These are phyloP conservation scores for Citrus glauca DNA, from an alignment of 345 rosid genomes.

Conservation along the genomic window DNA sequence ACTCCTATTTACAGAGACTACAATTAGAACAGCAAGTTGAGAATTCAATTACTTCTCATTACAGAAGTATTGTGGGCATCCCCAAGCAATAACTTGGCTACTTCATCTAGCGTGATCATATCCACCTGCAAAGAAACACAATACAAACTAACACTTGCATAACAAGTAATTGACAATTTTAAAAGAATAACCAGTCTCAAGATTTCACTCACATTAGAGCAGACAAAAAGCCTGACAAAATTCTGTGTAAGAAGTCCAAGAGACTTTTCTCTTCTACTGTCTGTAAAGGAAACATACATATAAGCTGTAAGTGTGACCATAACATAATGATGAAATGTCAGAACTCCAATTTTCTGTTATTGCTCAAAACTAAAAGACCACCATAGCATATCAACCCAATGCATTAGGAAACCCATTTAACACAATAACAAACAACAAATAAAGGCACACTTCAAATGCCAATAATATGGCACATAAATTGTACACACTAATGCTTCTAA, in stretches of 20 bases:
- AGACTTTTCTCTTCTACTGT: constrained; percentile 79
- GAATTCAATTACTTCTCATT: constrained; percentile 61
- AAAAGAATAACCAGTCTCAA: background rate
- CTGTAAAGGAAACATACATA: constrained; percentile 31
- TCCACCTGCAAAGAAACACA: constrained; percentile 36
- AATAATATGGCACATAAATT: background rate
- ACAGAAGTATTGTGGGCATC: constrained; percentile 64
- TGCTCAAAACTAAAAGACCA: background rate
- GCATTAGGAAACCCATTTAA: background rate
- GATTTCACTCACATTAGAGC: constrained; percentile 57
- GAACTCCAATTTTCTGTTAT: background rate
- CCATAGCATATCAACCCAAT: background rate
- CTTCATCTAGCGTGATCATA: constrained; percentile 78
- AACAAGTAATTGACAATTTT: background rate
- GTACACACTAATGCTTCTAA: background rate
- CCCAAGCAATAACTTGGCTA: constrained; percentile 74
- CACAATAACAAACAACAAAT: background rate
- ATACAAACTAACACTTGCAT: background rate
- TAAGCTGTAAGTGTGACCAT: background rate
- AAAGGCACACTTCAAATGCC: background rate
- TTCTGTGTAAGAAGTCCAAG: constrained; percentile 83
- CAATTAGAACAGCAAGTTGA: background rate
- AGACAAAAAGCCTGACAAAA: constrained; percentile 83
- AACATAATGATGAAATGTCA: background rate
- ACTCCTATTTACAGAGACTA: background rate